phyloP scores from a whole-genome alignment of 2,329 filamentous ascomycete genomes.

The Aspergillus fischeri region DNA sequence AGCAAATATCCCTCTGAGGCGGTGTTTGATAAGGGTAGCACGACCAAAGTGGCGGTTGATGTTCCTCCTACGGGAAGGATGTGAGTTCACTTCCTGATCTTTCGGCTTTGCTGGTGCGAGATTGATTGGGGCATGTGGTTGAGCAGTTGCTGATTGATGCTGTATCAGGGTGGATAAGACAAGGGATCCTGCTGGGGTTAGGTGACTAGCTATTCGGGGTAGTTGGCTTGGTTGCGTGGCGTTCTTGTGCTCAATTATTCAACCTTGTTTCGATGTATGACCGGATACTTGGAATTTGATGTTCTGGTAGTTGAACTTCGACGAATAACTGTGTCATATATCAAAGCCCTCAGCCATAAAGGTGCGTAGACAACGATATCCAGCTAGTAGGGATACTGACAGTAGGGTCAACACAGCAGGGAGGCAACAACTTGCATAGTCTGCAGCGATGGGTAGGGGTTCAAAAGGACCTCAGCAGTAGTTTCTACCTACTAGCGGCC shows the following conservation, averaged over 20 bases:
- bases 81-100: not conserved
- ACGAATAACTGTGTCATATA: not conserved
- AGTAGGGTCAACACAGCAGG: too few relatives aligned
- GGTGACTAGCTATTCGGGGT: not conserved
- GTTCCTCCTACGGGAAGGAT: not conserved
- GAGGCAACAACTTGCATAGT: not conserved
- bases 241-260: not conserved
- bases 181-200: not conserved
- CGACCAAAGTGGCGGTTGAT: not conserved
- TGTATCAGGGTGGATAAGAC: not conserved
- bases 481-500: not conserved
- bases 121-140: not conserved
- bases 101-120: too few relatives aligned
- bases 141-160: not conserved
- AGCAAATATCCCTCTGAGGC: not conserved
- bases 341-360: too few relatives aligned
- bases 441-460: not conserved
- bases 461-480: not conserved
- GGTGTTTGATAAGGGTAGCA: slow-evolving; percentile 1
- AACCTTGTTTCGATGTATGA: not conserved
- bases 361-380: too few relatives aligned
- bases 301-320: not conserved
- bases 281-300: not conserved
- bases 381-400: too few relatives aligned
- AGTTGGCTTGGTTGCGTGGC: not conserved